phyloP scores from a whole-genome alignment of 1,284 basidiomycete genomes.

The Lentinula novae-zelandiae region DNA sequence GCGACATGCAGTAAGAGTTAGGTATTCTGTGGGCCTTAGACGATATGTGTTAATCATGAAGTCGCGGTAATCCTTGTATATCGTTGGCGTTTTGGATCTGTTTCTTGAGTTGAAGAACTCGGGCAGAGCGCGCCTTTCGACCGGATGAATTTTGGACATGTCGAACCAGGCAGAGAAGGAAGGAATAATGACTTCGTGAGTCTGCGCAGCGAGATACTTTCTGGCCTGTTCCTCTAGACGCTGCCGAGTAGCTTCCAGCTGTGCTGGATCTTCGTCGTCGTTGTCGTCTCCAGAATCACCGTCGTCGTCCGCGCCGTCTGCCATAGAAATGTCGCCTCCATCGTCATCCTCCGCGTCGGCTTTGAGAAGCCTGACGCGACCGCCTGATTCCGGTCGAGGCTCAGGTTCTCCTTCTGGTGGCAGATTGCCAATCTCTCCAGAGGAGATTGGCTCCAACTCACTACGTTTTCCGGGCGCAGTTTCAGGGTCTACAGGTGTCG shows the following conservation, averaged over 20 bases:
- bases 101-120: slow-evolving; percentile 99
- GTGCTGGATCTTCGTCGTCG: slow-evolving; percentile 77
- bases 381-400: slow-evolving; percentile 43
- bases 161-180: slow-evolving; percentile 99
- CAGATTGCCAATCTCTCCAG: slow-evolving; percentile 69
- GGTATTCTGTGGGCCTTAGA: slow-evolving; percentile 91
- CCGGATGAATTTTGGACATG: slow-evolving; percentile 89
- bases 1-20: slow-evolving; percentile 96
- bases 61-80: slow-evolving; percentile 99
- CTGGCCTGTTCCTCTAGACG: slow-evolving; percentile 84
- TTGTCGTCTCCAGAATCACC: slow-evolving; percentile 68
- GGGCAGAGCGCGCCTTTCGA: slow-evolving; percentile 90
- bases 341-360: slow-evolving; percentile 59
- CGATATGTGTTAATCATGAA: slow-evolving; percentile 99
- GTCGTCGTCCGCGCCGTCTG: slow-evolving; percentile 66
- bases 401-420: slow-evolving; percentile 45
- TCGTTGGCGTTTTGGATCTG: slow-evolving; percentile 91
- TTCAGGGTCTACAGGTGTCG: slow-evolving; percentile 66
- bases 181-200: slow-evolving; percentile 95
- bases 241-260: slow-evolving; percentile 73
- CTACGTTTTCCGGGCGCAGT: slow-evolving; percentile 71
- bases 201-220: slow-evolving; percentile 95
- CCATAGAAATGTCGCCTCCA: slow-evolving; percentile 69
- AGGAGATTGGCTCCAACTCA: slow-evolving; percentile 71
- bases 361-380: slow-evolving; percentile 51